A percentile compares a stretch with the other conserved stretches of the same genome.
Conservation (phyloP, 1,139 yeast species). For the Casaregolazyma suthepensis region DNA sequence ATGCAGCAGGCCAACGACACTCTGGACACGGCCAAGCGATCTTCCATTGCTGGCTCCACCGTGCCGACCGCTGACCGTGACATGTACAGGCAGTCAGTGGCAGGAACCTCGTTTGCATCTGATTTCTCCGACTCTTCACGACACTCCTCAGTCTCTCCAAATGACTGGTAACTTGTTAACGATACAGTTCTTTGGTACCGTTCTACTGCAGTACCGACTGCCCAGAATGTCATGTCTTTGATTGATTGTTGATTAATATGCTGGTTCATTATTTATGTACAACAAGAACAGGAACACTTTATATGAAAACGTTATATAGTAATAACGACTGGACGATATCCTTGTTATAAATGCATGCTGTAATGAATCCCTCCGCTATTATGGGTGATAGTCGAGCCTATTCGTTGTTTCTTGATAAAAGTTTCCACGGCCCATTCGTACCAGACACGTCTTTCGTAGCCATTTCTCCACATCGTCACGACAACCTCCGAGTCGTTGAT, state of each 20-base stretch:
- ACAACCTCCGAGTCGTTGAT: conserved; percentile 50
- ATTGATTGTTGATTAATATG: background rate
- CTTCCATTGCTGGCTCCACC: conserved; percentile 21
- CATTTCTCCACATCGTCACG: conserved; percentile 42
- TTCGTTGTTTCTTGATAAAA: conserved; percentile 28
- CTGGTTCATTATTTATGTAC: background rate
- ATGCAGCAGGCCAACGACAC: conserved; percentile 33
- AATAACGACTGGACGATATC: background rate
- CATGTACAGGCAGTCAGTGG: background rate
- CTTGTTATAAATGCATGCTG: conserved; percentile 2
- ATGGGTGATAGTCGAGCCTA: conserved; percentile 23
- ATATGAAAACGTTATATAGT: background rate
- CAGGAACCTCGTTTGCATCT: background rate
- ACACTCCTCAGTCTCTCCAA: background rate
- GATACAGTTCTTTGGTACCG: background rate
- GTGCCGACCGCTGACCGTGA: conserved; percentile 2
- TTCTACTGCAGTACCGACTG: background rate
- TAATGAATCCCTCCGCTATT: conserved; percentile 22
- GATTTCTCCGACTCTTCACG: background rate
- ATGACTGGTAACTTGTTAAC: background rate
- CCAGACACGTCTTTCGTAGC: conserved; percentile 47
- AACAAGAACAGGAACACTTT: background rate
- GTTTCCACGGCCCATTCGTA: conserved; percentile 67
- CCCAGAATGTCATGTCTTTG: background rate
- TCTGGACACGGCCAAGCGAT: conserved; percentile 29